Base-by-base conservation (phyloP, 2,329 filamentous ascomycete genomes). In the Aspergillus udagawae region DNA sequence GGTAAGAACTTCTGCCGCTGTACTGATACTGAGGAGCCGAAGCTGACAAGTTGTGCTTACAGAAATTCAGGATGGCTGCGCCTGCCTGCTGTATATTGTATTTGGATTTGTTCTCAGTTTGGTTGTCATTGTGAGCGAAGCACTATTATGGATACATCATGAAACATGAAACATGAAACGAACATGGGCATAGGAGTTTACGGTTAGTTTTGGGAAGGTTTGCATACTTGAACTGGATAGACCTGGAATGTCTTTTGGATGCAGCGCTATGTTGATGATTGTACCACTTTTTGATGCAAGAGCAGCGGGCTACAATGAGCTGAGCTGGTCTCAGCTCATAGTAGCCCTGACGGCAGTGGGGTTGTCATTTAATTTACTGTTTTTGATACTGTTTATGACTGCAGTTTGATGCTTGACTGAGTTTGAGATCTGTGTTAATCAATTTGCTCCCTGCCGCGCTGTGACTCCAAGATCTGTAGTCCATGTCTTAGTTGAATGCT, bases 1-100 rank as follows among this genome's bases (percentile, higher is more conserved):
- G 58, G 54, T 68, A 56, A 69, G 58, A 58, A 42, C 9, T 51
- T 32, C 32, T 21, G 10, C 50, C 51, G 10, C 54, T 55, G 52
- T 42, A 42, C 17, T 55, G 47, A 56, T 48, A 54, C 35, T 27
- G 53, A 35, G 32, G 49, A 53, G 51, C 49, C 49, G 29, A 41
- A 10, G 27, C 44, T 49, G 23, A 55, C 35, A 41, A 23, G 47
- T 14, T 56, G 21, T 48, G 44, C 32, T 25, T n/a, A 14, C 27
- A 27, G 44, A 49, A 28, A 20, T 29, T 51, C 29, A 45, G 42
- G 42, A 45, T 21, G 42, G 42, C 42, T 45, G 41, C n/a, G 35
- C 32, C 28, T 35, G n/a, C 56, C 51, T 52, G 20, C 20, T 35
- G 28, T 52, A 29, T 48, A 29, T 44, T 42, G 50, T 29, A 38